Conservation (phyloP, 495 filamentous ascomycete genomes). For the Neurospora sp. region DNA sequence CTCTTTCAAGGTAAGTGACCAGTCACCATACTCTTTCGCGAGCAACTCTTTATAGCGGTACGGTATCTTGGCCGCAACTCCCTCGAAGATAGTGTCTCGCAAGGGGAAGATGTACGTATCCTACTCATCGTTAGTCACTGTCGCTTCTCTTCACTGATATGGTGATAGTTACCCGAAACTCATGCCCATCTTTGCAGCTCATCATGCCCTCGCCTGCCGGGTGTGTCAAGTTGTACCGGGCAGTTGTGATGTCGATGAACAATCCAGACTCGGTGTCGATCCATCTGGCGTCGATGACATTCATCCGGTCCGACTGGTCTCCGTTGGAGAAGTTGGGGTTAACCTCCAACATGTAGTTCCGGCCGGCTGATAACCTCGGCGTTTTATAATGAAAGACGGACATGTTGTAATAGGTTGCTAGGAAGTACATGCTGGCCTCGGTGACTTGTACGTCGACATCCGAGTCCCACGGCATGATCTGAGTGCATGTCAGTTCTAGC, state of each 20-base stretch:
- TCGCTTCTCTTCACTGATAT: neutral
- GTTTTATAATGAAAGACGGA: slow-evolving; percentile 48
- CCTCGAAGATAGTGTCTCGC: slow-evolving; percentile 49
- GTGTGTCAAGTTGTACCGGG: slow-evolving; percentile 19
- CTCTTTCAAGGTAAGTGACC: slow-evolving; percentile 39
- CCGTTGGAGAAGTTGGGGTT: slow-evolving; percentile 56
- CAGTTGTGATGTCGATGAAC: slow-evolving; percentile 62
- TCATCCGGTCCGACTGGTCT: slow-evolving; percentile 47
- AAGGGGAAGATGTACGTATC: slow-evolving; percentile 31
- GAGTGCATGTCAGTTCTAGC: neutral
- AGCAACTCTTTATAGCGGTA: slow-evolving; percentile 52
- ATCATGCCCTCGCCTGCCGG: slow-evolving; percentile 24
- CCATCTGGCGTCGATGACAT: slow-evolving; percentile 70
- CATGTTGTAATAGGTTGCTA: slow-evolving; percentile 55
- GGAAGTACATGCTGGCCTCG: slow-evolving; percentile 51
- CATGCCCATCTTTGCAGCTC: slow-evolving; percentile 33
- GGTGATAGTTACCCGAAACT: slow-evolving; percentile 22
- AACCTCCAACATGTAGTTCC: slow-evolving; percentile 58
- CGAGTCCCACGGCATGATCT: slow-evolving; percentile 68
- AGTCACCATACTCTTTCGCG: slow-evolving; percentile 45
- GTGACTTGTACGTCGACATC: slow-evolving; percentile 64
- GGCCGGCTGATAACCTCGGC: slow-evolving; percentile 27
- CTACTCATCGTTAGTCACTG: slow-evolving; percentile 8
- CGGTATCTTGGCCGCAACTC: slow-evolving; percentile 49
- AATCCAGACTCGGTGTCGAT: slow-evolving; percentile 60